Base-by-base conservation (phyloP, 1,284 basidiomycete genomes). In the Gomphus sp. region DNA sequence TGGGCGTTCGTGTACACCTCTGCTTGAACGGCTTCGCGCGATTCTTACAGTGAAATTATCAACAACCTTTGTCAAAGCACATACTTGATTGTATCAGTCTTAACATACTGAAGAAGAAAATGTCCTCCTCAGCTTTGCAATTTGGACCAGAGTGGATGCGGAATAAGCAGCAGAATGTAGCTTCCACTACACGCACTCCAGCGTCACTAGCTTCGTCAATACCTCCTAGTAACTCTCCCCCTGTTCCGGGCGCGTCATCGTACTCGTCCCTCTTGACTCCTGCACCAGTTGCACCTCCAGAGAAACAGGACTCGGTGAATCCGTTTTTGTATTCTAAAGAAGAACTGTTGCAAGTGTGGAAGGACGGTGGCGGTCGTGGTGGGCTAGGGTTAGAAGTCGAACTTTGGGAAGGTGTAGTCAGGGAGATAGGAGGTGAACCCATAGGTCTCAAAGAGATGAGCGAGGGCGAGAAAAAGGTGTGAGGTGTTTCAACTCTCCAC, bases 91-190 rank as follows among this genome's bases (percentile, higher is more conserved):
- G 16, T 47, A 31, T 43, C 49, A 58, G 11, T 18, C 59, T 52
- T 47, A 22, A 22, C 12, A 53, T 53, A 53, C 53, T 28, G 36
- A 47, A 48, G 36, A 36, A 39, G 18, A 60, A 41, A 16, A 89
- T 89, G 85, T 79, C 84, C 61, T 77, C 84, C 56, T 78, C 80
- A 53, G 86, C 87, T 22, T 85, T 90, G 81, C 89, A 91, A 71
- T 90, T 91, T 76, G 88, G 87, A 67, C 89, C 89, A 54, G 89
- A 91, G 74, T 92, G 90, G 89, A 91, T 92, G 89, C 83, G 89
- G 66, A 80, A 83, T 63, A 90, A 89, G 73, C 79, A 78, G 62
- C 82, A 85, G 62, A 70, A 77, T 56, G 68, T 66, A 53, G 77
- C 74, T 56, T 83, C 81, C 51, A 81, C 84, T 14, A 80, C 84